Evolutionary conservation across 108 stramenopile species (phyloP).

Genomic region (Tribonema minus): DNA sequence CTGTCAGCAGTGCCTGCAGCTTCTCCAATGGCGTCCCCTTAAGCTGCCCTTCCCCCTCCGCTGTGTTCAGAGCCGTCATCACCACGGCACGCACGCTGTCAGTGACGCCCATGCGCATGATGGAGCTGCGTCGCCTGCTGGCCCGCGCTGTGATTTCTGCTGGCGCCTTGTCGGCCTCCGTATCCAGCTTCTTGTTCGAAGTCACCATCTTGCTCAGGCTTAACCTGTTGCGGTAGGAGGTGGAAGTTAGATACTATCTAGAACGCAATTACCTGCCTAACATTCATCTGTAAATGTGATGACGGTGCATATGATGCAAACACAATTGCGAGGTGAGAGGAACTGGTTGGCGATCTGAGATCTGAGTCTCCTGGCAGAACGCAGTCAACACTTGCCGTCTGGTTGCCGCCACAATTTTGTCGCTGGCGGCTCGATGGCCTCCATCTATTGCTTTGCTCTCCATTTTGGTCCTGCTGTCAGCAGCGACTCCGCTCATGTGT

Average conservation of each 20-base stretch:
- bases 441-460: no score
- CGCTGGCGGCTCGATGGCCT: no score
- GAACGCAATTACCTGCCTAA: neutral
- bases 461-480: no score
- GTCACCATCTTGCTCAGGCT: neutral
- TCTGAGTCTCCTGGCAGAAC: no score
- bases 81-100: neutral
- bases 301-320: no score
- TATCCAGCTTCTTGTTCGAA: neutral
- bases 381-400: no score
- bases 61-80: conserved; percentile 4
- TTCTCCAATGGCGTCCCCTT: conserved; percentile 19
- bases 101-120: neutral
- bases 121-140: neutral
- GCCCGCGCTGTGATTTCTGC: neutral
- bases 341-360: no score
- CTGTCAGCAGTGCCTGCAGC: conserved; percentile 24
- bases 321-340: no score
- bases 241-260: neutral
- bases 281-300: no score
- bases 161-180: neutral
- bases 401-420: no score
- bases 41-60: neutral
- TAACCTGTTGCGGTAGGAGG: neutral
- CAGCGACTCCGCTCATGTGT: no score